phyloP scores from a whole-genome alignment of 805 yeast species.

The Cyberlindnera suaveolens region DNA sequence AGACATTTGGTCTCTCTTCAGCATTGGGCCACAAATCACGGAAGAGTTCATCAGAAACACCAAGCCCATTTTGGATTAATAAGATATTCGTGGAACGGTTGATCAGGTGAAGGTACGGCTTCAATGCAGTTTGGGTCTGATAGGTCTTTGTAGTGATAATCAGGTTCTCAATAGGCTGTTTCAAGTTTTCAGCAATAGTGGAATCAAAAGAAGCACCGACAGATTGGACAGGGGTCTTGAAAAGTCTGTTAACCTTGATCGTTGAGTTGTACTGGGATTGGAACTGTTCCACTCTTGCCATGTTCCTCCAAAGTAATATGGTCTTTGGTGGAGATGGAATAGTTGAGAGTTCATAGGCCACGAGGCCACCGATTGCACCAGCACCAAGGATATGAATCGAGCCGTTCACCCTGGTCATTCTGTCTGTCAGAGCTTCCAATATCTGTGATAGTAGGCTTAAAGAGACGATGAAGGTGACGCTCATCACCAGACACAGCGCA shows the following conservation, averaged over 20 bases:
- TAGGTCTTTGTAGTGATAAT: slow-evolving; percentile 78
- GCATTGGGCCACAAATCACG: slow-evolving; percentile 47
- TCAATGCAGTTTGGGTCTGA: slow-evolving; percentile 60
- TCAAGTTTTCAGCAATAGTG: slow-evolving; percentile 13
- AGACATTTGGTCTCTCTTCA: slow-evolving; percentile 48
- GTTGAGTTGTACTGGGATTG: slow-evolving; percentile 11
- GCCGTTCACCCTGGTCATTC: background rate
- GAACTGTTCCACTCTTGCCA: slow-evolving; percentile 14
- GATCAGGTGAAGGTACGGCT: slow-evolving; percentile 46
- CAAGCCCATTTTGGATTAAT: slow-evolving; percentile 86
- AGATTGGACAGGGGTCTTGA: slow-evolving; percentile 12
- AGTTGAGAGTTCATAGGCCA: slow-evolving; percentile 20
- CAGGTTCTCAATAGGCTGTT: slow-evolving; percentile 42
- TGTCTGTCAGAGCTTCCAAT: background rate
- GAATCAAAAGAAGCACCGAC: slow-evolving; percentile 3
- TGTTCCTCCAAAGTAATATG: slow-evolving; percentile 18
- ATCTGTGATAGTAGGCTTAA: no score
- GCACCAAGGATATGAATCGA: slow-evolving; percentile 21
- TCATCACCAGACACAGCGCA: no score
- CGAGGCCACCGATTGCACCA: slow-evolving; percentile 25
- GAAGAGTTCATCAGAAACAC: slow-evolving; percentile 56
- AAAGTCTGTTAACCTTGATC: slow-evolving; percentile 16
- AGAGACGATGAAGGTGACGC: no score
- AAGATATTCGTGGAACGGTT: slow-evolving; percentile 51
- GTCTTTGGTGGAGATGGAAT: slow-evolving; percentile 13